Base-by-base conservation (phyloP, 2,329 filamentous ascomycete species). In the Diaporthe sp. region DNA sequence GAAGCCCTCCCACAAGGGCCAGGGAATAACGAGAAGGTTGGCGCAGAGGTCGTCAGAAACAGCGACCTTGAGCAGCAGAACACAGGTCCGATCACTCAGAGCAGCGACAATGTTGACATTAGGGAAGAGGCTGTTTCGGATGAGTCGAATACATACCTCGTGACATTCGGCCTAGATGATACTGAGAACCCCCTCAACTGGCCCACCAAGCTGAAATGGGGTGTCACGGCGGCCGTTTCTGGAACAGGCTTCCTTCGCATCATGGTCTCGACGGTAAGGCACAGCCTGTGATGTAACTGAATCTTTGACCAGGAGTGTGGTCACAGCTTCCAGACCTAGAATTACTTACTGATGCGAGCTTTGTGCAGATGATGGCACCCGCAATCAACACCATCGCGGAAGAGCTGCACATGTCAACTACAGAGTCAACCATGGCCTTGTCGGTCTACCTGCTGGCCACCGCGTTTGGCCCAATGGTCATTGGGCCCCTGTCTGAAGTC, bases 181-280 rank as follows among this genome's bases (percentile, higher is more conserved):
- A 75, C 79, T 28, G 82, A 83, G 0, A 85, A 87, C 39, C 86
- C 85, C 1, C 80, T 82, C 39, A 79, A 86, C 72, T 87, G 85
- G 86, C 79, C 83, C 0, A 79, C 74, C 0, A 75, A 81, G 2
- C 82, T 80, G 2, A 89, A 89, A 79, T 89, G 88, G 88, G 82
- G 83, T 0, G 86, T 87, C 1, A 89, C 88, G 4, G 79, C 86
- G 65, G 84, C 88, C 4, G 82, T 89, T 1, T 89, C 88, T 0
- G 85, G 85, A 3, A 87, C 86, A 0, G 87, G 87, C 10, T 89
- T 90, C 77, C 88, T 87, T 59, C 86, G 86, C 13, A 88, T 89
- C 75, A 84, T 89, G 77, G 86, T 88, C 0, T 88, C 87, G 4
- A 88, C 87, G 0, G 59, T 46, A 62, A 28, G 58, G 4, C 34